Evolutionary conservation across 306 rosid genomes (phyloP).

Genomic region (Trifolium repens): DNA sequence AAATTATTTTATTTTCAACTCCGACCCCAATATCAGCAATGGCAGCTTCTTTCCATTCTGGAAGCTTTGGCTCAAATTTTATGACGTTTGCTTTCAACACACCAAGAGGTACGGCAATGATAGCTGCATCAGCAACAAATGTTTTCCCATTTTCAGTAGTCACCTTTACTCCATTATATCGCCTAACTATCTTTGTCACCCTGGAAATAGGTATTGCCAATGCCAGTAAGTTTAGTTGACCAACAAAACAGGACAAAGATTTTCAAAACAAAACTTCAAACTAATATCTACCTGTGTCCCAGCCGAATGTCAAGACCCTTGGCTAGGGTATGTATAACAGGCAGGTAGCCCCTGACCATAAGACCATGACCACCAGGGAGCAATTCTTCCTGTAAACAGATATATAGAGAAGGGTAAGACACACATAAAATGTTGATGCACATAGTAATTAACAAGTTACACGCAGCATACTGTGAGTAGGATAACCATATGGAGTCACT

Average conservation of each 20-base stretch:
- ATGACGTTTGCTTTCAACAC: slow-evolving; percentile 81
- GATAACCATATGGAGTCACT: slow-evolving; percentile 32
- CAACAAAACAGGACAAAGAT: slow-evolving; percentile 22
- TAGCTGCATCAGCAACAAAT: slow-evolving; percentile 90
- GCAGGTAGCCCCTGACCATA: slow-evolving; percentile 94
- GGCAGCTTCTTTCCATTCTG: slow-evolving; percentile 96
- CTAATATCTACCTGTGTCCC: slow-evolving; percentile 68
- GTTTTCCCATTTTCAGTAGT: slow-evolving; percentile 72
- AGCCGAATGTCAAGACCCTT: slow-evolving; percentile 93
- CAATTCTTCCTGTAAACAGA: slow-evolving; percentile 73
- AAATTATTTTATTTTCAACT: slow-evolving; percentile 84
- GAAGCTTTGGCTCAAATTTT: slow-evolving; percentile 89
- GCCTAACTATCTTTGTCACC: slow-evolving; percentile 77
- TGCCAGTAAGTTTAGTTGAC: slow-evolving; percentile 33
- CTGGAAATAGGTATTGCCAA: slow-evolving; percentile 53
- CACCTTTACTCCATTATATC: slow-evolving; percentile 81
- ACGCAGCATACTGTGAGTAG: neutral
- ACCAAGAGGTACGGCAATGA: slow-evolving; percentile 90
- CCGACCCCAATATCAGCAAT: slow-evolving; percentile 92
- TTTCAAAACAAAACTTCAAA: slow-evolving; percentile 5
- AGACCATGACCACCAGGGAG: slow-evolving; percentile 99
- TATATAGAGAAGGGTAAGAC: slow-evolving; percentile 25
- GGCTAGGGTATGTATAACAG: slow-evolving; percentile 91
- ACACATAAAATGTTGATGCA: neutral
- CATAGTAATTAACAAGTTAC: neutral